Evolutionary conservation across 1,284 basidiomycete genomes (phyloP).

Genomic region (Ceratobasidium sp.): DNA sequence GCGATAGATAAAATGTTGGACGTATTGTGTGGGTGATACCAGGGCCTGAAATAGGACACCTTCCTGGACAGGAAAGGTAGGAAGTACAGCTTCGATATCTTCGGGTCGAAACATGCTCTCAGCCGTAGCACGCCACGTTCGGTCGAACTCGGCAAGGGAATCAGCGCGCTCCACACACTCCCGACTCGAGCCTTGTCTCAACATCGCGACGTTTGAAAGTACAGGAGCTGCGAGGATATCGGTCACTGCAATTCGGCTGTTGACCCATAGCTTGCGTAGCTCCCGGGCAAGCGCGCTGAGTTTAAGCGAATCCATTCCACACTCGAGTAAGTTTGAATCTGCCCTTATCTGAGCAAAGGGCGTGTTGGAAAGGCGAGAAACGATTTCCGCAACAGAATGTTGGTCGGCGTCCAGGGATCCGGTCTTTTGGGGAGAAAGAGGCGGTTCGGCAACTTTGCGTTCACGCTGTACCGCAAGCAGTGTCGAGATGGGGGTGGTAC

Average conservation of each 20-base stretch:
- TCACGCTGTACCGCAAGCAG: constrained; percentile 19
- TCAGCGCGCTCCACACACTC: background rate
- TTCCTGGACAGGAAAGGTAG: constrained; percentile 59
- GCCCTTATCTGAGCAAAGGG: constrained; percentile 2
- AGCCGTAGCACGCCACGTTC: constrained; percentile 12
- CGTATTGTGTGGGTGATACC: constrained; percentile 53
- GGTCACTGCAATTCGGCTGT: constrained; percentile 49
- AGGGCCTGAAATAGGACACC: constrained; percentile 57
- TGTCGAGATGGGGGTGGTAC: constrained; percentile 41
- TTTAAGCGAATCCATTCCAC: constrained; percentile 57
- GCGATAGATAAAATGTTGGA: constrained; percentile 55
- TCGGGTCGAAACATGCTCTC: constrained; percentile 36
- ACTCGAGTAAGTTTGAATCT: constrained; percentile 54
- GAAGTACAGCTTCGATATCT: constrained; percentile 52
- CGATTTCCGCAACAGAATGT: constrained; percentile 6
- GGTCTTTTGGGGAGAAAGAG: constrained; percentile 20
- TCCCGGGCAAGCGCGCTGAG: constrained; percentile 53
- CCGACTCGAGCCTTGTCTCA: constrained; percentile 2
- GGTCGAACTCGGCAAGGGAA: constrained; percentile 19
- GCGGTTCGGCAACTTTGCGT: background rate
- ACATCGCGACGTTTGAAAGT: background rate
- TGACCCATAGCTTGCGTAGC: constrained; percentile 48
- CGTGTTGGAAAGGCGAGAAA: constrained; percentile 23
- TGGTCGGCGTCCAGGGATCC: constrained; percentile 37
- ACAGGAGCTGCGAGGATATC: constrained; percentile 47